Evolutionary conservation across 306 rosid genomes (phyloP).

Genomic region (Vigna mungo): DNA sequence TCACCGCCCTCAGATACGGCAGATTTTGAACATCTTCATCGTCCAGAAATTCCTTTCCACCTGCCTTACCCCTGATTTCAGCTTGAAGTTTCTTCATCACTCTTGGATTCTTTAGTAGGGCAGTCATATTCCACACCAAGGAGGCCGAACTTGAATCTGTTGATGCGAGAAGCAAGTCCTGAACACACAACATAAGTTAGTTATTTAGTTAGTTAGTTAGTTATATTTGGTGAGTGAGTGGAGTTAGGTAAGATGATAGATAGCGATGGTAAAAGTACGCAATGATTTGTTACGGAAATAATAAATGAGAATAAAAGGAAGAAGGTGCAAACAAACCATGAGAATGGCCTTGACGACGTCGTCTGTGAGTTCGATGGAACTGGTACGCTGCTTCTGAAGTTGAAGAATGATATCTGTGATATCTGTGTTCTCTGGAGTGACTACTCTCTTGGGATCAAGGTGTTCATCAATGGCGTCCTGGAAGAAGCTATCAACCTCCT

Average conservation of each 20-base stretch:
- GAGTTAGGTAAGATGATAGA: too few relatives aligned
- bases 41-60: background rate
- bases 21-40: conserved; percentile 22
- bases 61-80: conserved; percentile 4
- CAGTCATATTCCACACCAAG: conserved; percentile 9
- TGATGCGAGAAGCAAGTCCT: conserved; percentile 29
- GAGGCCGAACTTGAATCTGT: conserved; percentile 26
- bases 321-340: background rate
- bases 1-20: conserved; percentile 27
- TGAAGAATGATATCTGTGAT: conserved; percentile 11
- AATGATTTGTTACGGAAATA: too few relatives aligned
- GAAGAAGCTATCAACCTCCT: conserved; percentile 42
- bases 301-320: background rate
- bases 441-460: background rate
- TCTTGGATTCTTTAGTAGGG: conserved; percentile 29
- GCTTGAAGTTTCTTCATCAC: conserved; percentile 17
- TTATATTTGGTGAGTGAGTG: too few relatives aligned
- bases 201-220: too few relatives aligned
- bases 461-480: conserved; percentile 46
- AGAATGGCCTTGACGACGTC: conserved; percentile 24
- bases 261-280: too few relatives aligned
- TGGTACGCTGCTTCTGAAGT: background rate
- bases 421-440: background rate
- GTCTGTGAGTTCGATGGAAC: background rate
- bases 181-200: background rate